Evolutionary conservation across 129 eudicot genomes (phyloP), one percentile per base, ranked within the genome.

Genomic region (Apium graveolens): DNA sequence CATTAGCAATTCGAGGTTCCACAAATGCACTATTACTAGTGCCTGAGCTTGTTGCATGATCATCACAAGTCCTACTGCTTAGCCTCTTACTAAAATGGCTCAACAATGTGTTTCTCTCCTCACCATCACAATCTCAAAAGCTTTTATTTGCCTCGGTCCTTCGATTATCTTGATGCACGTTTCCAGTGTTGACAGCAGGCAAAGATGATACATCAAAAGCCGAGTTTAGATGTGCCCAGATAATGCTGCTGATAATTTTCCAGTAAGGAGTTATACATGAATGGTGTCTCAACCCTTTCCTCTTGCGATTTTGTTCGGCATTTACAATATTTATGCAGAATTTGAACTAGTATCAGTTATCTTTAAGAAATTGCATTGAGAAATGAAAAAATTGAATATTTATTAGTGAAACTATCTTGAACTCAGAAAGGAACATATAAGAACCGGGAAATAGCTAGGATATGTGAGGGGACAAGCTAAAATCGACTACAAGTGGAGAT

Each of bases 311-410:
- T 60, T 72, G 70, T 80, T 31, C 63, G 3, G 60, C 45, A 4
- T 5, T 42, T 27, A 6, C 86, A 70, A 70, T 66, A 71, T 72
- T 84, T 84, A 83, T 80, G 86, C 48, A 65, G 1, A 71, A 71
- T 38, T 70, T 41, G 7, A 20, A 11, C 1, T 37, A 21, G 20
- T 0, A 38, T 37, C 24, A 71, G 42, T 37, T 17, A 18, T 69
- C 29, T 55, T 24, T 29, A 20, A 21, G 4, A 21, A 13, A 46
- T 1, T 46, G 53, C 3, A 20, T 55, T n/a, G 70, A 27, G 37
- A 35, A 35, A 35, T 35, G 37, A 35, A 35, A 35, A 3, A 35
- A 35, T 35, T 35, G 37, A 0, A 77, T 41, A 12, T 39, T 5
- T 39, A 39, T 1, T 31, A 70, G 16, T 55, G 11, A 11, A 72